Conservation (phyloP, 2,329 filamentous ascomycete genomes). For the Boeremia exigua region DNA sequence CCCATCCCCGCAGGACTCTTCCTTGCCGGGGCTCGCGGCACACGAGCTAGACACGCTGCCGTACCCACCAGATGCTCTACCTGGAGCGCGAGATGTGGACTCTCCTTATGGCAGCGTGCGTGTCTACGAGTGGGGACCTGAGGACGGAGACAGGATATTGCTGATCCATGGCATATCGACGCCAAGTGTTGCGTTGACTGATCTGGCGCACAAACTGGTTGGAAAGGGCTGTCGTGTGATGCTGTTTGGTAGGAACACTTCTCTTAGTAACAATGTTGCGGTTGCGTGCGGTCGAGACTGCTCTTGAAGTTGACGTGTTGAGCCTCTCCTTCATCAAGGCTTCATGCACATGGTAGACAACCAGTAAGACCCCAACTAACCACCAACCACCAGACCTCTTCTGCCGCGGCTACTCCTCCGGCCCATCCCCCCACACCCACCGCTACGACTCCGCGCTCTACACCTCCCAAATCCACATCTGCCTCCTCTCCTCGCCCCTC, state of each 20-base stretch:
- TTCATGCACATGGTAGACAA: too few species aligned
- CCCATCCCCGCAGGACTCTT: slow-evolving; percentile 37
- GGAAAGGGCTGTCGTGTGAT: slow-evolving; percentile 75
- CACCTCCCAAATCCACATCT: slow-evolving; percentile 73
- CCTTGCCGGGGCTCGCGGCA: slow-evolving; percentile 34
- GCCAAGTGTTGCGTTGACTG: slow-evolving; percentile 72
- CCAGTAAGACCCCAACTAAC: slow-evolving; percentile 10
- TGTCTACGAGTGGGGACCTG: slow-evolving; percentile 82
- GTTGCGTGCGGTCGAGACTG: too few species aligned
- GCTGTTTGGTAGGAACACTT: slow-evolving; percentile 67
- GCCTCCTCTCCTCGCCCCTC: slow-evolving; percentile 71
- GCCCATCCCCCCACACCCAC: slow-evolving; percentile 63
- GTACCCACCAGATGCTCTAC: slow-evolving; percentile 74
- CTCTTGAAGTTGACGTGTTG: too few species aligned
- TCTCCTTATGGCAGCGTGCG: slow-evolving; percentile 74
- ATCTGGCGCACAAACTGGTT: slow-evolving; percentile 70
- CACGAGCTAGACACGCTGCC: slow-evolving; percentile 40
- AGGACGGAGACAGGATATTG: slow-evolving; percentile 72
- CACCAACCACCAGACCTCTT: slow-evolving; percentile 63
- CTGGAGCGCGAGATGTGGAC: slow-evolving; percentile 70
- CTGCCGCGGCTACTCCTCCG: slow-evolving; percentile 79
- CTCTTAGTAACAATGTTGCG: background rate
- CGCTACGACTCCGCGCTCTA: slow-evolving; percentile 78
- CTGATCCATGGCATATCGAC: slow-evolving; percentile 84
- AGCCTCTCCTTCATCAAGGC: too few species aligned